Evolutionary conservation across 805 yeast genomes (phyloP).

Genomic region (Saccharomyces cerevisiae): DNA sequence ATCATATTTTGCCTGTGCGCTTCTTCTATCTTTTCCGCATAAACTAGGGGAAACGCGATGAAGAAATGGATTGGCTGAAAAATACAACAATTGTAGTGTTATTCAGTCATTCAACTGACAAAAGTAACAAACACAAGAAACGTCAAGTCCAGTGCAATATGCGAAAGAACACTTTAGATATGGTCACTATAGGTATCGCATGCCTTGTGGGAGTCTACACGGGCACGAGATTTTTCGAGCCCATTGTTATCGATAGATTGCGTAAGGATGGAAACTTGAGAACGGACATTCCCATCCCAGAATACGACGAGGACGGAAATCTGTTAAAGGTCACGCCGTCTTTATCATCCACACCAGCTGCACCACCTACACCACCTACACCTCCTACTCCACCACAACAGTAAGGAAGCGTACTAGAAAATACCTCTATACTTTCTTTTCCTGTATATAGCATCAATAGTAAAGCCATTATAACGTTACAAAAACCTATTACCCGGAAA

Average conservation of each 20-base stretch:
- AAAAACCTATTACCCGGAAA: background rate
- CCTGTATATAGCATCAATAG: background rate
- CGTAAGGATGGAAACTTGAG: constrained; percentile 59
- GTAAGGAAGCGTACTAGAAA: background rate
- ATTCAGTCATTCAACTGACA: constrained; percentile 27
- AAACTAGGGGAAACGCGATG: background rate
- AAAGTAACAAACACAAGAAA: constrained; percentile 7
- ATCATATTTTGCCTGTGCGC: background rate
- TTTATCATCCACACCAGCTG: background rate
- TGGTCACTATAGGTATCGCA: constrained; percentile 20
- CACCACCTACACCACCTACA: background rate
- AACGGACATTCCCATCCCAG: constrained; percentile 49
- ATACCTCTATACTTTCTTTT: background rate
- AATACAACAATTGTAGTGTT: background rate
- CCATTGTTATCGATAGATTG: constrained; percentile 58
- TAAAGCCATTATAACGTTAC: background rate
- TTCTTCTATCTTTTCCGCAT: background rate
- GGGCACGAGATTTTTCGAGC: constrained; percentile 60
- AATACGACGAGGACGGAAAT: constrained; percentile 34
- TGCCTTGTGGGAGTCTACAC: constrained; percentile 39
- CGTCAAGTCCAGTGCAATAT: background rate
- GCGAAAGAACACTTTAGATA: constrained; percentile 12
- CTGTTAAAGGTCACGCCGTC: background rate
- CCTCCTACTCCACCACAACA: background rate
- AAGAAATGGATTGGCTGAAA: background rate